phyloP scores from a whole-genome alignment of 192 early-diverging fungal genomes.

The Entomortierella parvispora region DNA sequence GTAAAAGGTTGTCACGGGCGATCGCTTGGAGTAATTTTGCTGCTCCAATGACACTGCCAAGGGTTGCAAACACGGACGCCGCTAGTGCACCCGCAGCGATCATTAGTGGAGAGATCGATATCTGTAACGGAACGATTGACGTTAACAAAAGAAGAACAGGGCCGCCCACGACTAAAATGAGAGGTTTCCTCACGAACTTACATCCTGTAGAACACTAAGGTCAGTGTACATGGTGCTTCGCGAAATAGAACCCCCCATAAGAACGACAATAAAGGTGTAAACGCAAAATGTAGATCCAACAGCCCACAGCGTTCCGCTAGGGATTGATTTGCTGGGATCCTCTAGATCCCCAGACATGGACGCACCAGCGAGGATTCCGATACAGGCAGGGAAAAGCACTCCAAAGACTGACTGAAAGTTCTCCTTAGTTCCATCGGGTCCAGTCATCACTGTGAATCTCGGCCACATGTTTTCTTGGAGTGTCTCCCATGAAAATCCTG shows the following conservation, averaged over 20 bases:
- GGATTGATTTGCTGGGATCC: constrained; percentile 74
- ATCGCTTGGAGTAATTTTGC: constrained; percentile 76
- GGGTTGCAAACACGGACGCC: constrained; percentile 68
- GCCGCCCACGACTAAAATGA: no score
- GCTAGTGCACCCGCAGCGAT: constrained; percentile 67
- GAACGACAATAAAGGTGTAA: constrained; percentile 62
- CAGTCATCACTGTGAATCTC: constrained; percentile 54
- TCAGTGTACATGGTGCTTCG: constrained; percentile 66
- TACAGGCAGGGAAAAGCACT: constrained; percentile 76
- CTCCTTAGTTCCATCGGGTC: constrained; percentile 56
- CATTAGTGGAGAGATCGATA: constrained; percentile 63
- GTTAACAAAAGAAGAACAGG: neutral
- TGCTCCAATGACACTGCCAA: constrained; percentile 68
- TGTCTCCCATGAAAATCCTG: constrained; percentile 66
- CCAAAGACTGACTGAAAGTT: constrained; percentile 66
- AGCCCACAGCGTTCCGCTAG: constrained; percentile 72
- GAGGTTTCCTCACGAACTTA: no score
- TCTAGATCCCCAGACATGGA: constrained; percentile 76
- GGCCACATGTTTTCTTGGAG: constrained; percentile 75
- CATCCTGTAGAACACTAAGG: constrained; percentile 72
- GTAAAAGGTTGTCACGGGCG: constrained; percentile 70
- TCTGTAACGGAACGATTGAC: constrained; percentile 27
- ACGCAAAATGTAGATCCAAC: constrained; percentile 64
- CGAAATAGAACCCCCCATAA: constrained; percentile 67
- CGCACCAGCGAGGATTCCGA: constrained; percentile 74